Conservation (phyloP, 2,329 filamentous ascomycete species). For the Leptosphaerulina australis region DNA sequence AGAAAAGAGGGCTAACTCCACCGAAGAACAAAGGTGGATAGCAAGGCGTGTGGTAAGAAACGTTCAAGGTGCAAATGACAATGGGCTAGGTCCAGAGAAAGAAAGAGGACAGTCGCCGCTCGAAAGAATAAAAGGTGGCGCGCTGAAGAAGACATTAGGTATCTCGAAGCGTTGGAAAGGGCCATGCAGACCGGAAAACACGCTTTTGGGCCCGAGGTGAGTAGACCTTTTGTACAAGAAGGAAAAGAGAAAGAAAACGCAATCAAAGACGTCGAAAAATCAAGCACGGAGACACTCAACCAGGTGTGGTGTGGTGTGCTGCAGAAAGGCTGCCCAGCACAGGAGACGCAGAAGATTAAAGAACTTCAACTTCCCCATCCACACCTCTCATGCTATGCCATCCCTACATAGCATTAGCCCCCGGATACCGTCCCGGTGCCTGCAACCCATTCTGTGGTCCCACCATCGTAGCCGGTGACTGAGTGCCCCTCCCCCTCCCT, state of each 20-base stretch:
- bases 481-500: constrained; percentile 43
- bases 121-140: background rate
- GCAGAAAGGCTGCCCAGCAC: background rate
- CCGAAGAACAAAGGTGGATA: background rate
- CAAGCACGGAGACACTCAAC: background rate
- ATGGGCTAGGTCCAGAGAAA: background rate
- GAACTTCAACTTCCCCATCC: background rate
- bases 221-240: constrained; percentile 13
- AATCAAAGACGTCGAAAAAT: background rate
- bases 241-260: background rate
- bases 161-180: constrained; percentile 12
- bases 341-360: background rate
- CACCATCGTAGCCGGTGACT: constrained; percentile 35
- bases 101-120: background rate
- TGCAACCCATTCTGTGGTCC: constrained; percentile 33
- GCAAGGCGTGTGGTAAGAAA: background rate
- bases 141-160: constrained; percentile 17
- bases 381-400: constrained; percentile 7
- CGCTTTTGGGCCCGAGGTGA: background rate
- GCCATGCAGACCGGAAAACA: background rate
- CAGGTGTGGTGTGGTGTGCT: background rate
- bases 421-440: constrained; percentile 44
- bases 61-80: background rate
- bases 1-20: background rate
- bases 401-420: constrained; percentile 40